phyloP scores from a whole-genome alignment of 2,329 filamentous ascomycete genomes.

The Cadophora malorum region DNA sequence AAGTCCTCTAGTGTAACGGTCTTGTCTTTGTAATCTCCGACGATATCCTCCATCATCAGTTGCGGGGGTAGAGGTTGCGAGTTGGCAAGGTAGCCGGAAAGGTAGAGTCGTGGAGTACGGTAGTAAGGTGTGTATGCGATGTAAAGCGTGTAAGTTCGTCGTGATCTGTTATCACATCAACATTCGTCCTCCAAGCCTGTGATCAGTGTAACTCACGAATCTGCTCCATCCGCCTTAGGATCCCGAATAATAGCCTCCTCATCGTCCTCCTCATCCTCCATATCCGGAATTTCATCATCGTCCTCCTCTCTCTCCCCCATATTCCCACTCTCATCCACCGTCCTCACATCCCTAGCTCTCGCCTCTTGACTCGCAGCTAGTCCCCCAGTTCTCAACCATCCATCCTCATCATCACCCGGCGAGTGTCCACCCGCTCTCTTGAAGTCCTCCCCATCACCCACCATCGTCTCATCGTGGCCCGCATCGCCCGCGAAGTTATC shows the following conservation, averaged over 20 bases:
- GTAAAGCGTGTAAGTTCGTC: conserved; percentile 96
- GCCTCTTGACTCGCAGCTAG: conserved; percentile 77
- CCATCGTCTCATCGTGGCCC: conserved; percentile 84
- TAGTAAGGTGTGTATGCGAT: conserved; percentile 98
- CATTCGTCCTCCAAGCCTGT: not conserved
- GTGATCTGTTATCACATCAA: conserved; percentile 60
- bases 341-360: conserved; percentile 80
- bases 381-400: conserved; percentile 89
- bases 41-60: conserved; percentile 95
- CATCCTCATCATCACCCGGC: conserved; percentile 74
- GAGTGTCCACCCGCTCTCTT: conserved; percentile 53
- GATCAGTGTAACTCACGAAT: conserved; percentile 38
- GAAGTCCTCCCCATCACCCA: conserved; percentile 77
- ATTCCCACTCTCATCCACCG: conserved; percentile 88
- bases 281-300: conserved; percentile 90
- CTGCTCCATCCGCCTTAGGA: conserved; percentile 48
- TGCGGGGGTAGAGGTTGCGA: conserved; percentile 83
- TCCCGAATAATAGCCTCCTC: conserved; percentile 96
- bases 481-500: conserved; percentile 92
- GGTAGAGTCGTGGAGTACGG: conserved; percentile 91
- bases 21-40: conserved; percentile 97
- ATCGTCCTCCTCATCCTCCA: conserved; percentile 95
- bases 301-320: conserved; percentile 76
- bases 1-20: conserved; percentile 98
- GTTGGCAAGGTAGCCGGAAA: conserved; percentile 84